These are phyloP conservation scores for Colletotrichum spaethianum DNA, from an alignment of 2,329 filamentous ascomycete species.

Conservation along the genomic window DNA sequence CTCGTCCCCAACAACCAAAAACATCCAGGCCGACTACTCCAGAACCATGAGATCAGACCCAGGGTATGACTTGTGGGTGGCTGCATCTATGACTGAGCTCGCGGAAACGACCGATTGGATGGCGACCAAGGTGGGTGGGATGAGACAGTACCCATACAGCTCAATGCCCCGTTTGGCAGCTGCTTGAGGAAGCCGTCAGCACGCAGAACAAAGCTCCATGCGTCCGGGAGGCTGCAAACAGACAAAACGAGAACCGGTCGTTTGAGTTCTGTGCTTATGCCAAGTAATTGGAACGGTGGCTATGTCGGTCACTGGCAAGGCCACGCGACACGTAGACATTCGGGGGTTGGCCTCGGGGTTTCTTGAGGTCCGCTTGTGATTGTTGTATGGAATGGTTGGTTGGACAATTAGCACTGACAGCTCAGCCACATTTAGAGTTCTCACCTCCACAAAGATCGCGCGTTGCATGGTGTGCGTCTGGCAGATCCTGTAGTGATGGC, in stretches of 20 bases:
- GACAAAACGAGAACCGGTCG: background rate
- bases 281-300: constrained; percentile 5
- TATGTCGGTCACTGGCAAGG: constrained; percentile 6
- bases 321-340: background rate
- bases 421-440: background rate
- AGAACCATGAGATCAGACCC: background rate
- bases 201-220: background rate
- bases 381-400: background rate
- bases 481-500: background rate
- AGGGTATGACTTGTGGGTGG: background rate
- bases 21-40: background rate
- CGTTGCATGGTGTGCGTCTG: background rate
- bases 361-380: background rate
- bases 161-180: background rate
- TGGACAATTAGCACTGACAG: background rate
- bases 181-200: background rate
- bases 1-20: background rate
- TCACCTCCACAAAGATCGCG: constrained; percentile 4
- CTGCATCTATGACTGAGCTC: background rate
- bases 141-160: too few species aligned
- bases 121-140: background rate
- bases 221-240: background rate
- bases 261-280: background rate
- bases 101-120: background rate
- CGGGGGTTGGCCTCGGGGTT: background rate